phyloP scores from a whole-genome alignment of 345 rosid species.

The Citropsis articulata region DNA sequence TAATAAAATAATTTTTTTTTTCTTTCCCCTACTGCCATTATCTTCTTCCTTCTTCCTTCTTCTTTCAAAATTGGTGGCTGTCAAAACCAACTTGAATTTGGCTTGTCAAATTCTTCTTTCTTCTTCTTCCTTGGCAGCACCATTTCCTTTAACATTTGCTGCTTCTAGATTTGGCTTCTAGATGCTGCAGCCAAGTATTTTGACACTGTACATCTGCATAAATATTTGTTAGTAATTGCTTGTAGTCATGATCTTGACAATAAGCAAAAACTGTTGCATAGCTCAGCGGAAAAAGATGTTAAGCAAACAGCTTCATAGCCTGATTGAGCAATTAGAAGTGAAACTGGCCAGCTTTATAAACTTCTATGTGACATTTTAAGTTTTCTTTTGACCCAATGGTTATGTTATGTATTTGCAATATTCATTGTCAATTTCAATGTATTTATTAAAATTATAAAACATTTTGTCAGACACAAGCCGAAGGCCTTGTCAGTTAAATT shows the following conservation, averaged over 20 bases:
- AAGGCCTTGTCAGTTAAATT: conserved; percentile 69
- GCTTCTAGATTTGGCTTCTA: too few relatives aligned
- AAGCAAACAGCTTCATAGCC: conserved; percentile 86
- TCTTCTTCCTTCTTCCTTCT: too few relatives aligned
- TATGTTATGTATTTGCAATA: neutral
- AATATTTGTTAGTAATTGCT: neutral
- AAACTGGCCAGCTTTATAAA: conserved; percentile 60
- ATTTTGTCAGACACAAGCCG: conserved; percentile 75
- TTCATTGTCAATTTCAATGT: conserved; percentile 5
- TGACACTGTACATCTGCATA: neutral
- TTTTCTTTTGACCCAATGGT: neutral
- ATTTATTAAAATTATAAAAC: neutral
- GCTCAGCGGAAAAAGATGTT: conserved; percentile 90
- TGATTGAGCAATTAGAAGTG: conserved; percentile 83
- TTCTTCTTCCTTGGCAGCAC: too few relatives aligned
- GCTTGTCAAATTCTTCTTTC: too few relatives aligned
- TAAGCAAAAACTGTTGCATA: conserved; percentile 24
- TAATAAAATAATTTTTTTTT: too few relatives aligned
- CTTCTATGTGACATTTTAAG: neutral
- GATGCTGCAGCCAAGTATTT: too few relatives aligned
- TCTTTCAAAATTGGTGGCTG: too few relatives aligned
- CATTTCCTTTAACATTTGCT: too few relatives aligned
- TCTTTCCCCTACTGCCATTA: too few relatives aligned
- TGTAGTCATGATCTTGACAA: conserved; percentile 1
- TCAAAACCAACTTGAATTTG: too few relatives aligned